Evolutionary conservation across 1,284 basidiomycete species (phyloP).

Genomic region (Melampsora americana): DNA sequence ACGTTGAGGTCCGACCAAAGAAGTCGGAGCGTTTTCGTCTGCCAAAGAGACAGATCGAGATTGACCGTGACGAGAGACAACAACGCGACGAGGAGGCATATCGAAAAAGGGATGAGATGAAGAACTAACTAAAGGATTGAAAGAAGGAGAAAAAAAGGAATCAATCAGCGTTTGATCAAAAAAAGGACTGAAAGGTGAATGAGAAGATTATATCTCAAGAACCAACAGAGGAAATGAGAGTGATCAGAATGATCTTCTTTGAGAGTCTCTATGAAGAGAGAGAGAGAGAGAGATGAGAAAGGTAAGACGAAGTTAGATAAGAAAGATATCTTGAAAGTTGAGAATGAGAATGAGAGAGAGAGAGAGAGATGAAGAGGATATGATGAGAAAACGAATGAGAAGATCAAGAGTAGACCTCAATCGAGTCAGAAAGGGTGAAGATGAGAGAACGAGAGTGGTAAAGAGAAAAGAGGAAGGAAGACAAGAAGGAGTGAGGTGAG

Average conservation of each 20-base stretch:
- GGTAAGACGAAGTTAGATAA: background rate
- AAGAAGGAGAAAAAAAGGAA: too few species aligned
- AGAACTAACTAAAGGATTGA: background rate
- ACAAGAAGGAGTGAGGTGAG: background rate
- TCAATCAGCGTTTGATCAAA: background rate
- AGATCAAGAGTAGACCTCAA: conserved; percentile 16
- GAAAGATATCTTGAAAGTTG: conserved; percentile 17
- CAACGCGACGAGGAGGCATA: conserved; percentile 36
- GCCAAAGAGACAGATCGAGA: conserved; percentile 36
- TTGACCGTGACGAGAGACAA: conserved; percentile 21
- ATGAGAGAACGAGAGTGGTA: background rate
- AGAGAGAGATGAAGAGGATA: background rate
- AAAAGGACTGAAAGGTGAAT: background rate
- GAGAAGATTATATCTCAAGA: conserved; percentile 13
- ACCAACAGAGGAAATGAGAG: background rate
- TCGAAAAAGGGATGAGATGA: background rate
- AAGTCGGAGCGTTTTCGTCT: conserved; percentile 36
- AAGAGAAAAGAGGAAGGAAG: background rate
- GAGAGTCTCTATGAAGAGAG: background rate
- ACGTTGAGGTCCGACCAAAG: conserved; percentile 37
- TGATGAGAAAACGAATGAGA: conserved; percentile 4
- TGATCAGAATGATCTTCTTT: background rate
- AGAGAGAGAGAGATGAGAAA: conserved; percentile 17
- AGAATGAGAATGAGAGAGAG: background rate
- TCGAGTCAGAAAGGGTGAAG: conserved; percentile 1